These are phyloP conservation scores for Chloropicon primus DNA, from an alignment of 139 green algal species.

Conservation along the genomic window DNA sequence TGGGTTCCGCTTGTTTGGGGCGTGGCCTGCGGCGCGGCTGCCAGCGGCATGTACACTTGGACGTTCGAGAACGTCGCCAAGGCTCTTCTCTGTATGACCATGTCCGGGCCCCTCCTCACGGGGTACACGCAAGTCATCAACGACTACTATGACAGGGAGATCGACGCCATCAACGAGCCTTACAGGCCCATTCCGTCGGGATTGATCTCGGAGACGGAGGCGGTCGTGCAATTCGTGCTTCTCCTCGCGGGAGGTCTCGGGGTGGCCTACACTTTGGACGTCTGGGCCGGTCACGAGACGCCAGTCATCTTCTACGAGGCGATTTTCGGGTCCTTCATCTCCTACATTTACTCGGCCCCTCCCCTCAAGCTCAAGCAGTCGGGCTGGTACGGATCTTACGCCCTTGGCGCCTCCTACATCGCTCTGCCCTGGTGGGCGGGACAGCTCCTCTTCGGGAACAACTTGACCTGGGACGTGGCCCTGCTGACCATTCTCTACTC, in stretches of 20 bases:
- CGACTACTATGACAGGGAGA: slow-evolving; percentile 95
- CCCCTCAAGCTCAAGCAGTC: slow-evolving; percentile 96
- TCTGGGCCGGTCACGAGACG: slow-evolving; percentile 57
- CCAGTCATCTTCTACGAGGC: slow-evolving; percentile 60
- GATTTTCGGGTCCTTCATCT: slow-evolving; percentile 86
- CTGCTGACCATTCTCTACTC: slow-evolving; percentile 95
- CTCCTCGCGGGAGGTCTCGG: slow-evolving; percentile 76
- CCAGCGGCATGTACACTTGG: slow-evolving; percentile 44
- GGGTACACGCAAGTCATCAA: slow-evolving; percentile 98
- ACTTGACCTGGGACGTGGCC: slow-evolving; percentile 75
- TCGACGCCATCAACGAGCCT: slow-evolving; percentile 99
- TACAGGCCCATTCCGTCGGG: slow-evolving; percentile 95
- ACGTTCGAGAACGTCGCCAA: slow-evolving; percentile 40
- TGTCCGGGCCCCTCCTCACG: slow-evolving; percentile 89
- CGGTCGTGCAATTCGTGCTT: slow-evolving; percentile 71
- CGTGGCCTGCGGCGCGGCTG: slow-evolving; percentile 89
- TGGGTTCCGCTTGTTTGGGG: slow-evolving; percentile 98
- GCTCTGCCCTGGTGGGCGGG: slow-evolving; percentile 89
- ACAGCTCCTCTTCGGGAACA: slow-evolving; percentile 40
- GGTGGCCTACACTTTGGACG: slow-evolving; percentile 65
- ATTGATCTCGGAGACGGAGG: slow-evolving; percentile 36
- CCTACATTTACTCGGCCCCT: slow-evolving; percentile 97
- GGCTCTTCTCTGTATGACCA: slow-evolving; percentile 78
- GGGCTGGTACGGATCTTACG: slow-evolving; percentile 91
- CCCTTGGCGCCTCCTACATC: slow-evolving; percentile 90